Conservation (phyloP, 2,329 filamentous ascomycete genomes). For the Coniochaeta sp. region DNA sequence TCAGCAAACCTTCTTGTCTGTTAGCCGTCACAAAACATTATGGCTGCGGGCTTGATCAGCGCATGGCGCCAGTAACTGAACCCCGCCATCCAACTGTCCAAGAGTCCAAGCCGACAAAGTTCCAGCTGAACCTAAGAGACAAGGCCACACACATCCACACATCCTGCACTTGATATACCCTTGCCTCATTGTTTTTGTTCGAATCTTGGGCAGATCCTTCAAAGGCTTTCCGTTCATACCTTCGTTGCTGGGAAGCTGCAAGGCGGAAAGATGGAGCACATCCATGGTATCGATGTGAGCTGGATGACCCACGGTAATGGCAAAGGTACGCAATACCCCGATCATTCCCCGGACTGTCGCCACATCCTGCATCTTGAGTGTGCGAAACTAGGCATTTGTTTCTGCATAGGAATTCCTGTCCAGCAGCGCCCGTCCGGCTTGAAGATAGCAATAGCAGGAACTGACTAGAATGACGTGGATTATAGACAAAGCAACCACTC, state of each 20-base stretch:
- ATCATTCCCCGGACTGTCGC: slow-evolving; percentile 1
- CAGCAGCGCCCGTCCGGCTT: not conserved
- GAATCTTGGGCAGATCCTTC: not conserved
- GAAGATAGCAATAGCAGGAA: not conserved
- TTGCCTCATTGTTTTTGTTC: not conserved
- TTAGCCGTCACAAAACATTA: slow-evolving; percentile 4
- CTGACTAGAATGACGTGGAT: not conserved
- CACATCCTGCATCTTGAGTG: not conserved
- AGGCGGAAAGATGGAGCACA: slow-evolving; percentile 58
- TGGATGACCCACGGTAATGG: slow-evolving; percentile 79
- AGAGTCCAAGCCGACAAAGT: not conserved
- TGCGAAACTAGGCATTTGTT: not conserved
- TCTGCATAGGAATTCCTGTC: not conserved
- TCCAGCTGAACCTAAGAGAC: not conserved
- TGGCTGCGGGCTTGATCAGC: slow-evolving; percentile 9
- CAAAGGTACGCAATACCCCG: slow-evolving; percentile 55
- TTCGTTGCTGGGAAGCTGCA: slow-evolving; percentile 12
- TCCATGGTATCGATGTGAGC: slow-evolving; percentile 78
- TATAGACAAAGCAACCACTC: slow-evolving; percentile 17
- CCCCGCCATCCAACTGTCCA: slow-evolving; percentile 4
- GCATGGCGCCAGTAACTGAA: slow-evolving; percentile 12
- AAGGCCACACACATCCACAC: not conserved
- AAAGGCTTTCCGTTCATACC: not conserved
- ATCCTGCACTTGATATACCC: not conserved
- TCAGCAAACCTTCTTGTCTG: not conserved